Percentiles rank a stretch among this genome's conserved stretches.
phyloP scores from a whole-genome alignment of 495 filamentous ascomycete species.

The Trichoderma reesei region DNA sequence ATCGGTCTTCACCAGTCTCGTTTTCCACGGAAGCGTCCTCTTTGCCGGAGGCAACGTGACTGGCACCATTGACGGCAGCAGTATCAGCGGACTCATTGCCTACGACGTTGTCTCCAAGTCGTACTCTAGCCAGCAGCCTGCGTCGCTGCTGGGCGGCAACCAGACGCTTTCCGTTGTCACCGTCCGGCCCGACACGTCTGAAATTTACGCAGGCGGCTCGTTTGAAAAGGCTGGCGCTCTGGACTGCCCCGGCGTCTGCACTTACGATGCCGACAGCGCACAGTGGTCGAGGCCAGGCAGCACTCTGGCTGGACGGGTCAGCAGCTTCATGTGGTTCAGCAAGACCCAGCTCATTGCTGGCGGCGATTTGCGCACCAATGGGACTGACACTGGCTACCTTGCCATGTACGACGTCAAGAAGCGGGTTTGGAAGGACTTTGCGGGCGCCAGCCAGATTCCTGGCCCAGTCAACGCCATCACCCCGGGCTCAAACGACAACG shows the following conservation, averaged over 20 bases:
- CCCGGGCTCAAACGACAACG: constrained; percentile 54
- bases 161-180: constrained; percentile 69
- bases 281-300: constrained; percentile 74
- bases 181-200: constrained; percentile 49
- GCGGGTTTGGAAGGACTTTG: constrained; percentile 53
- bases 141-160: constrained; percentile 53
- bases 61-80: constrained; percentile 52
- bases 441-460: constrained; percentile 57
- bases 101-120: constrained; percentile 61
- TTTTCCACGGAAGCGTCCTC: constrained; percentile 54
- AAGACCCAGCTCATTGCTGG: constrained; percentile 60
- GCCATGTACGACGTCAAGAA: constrained; percentile 61
- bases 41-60: constrained; percentile 76
- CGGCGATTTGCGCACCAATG: constrained; percentile 61
- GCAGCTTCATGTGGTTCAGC: constrained; percentile 65
- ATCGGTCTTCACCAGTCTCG: constrained; percentile 66
- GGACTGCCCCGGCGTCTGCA: constrained; percentile 70
- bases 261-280: constrained; percentile 52
- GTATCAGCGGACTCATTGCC: constrained; percentile 62
- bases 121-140: constrained; percentile 54
- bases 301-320: constrained; percentile 56
- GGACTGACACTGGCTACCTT: constrained; percentile 50
- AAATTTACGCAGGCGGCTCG: constrained; percentile 78
- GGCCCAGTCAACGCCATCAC: constrained; percentile 70
- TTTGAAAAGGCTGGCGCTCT: constrained; percentile 78